Base-by-base conservation (phyloP, 176 grass and related monocot genomes). In the Saccharum officinarum region DNA sequence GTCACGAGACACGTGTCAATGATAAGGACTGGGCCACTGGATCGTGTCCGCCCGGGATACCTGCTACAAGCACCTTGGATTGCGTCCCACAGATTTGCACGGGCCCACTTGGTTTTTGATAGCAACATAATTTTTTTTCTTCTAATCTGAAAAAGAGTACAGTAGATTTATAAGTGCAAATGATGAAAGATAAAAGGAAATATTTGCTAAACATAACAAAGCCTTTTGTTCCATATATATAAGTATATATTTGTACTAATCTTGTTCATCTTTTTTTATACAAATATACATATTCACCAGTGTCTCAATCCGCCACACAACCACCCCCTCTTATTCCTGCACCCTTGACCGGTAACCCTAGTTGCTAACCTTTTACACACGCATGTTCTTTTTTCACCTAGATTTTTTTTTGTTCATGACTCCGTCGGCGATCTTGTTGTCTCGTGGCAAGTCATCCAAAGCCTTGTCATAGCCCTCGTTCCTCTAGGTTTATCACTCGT, bases 1-100 rank as follows among this genome's bases (percentile, higher is more conserved):
- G 94, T 96, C 94, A 93, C 74, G 71, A 73, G 68, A 86, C 94
- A 93, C 94, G 94, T 96, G 91, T 91, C 87, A 7, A 4, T 85
- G 86, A 87, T 84, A 87, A 86, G 89, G 89, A 93, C 86, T 47
- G 75, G 88, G 67, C 84, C 89, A 83, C 89, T 59, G 76, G 84
- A 80, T 85, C 80, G 49, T 73, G 70, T 67, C 66, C 20, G 74
- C 54, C 30, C 8, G 34, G 4, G 54, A 22, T 8, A 33, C 18
- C 50, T 50, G 26, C 76, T 71, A 88, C 73, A 20, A 0, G 23
- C 47, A 80, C 83, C 75, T 42, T 61, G 77, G 60, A n/a, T 40
- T 10, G 42, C 25, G 26, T 38, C 75, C 70, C 62, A 63, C 82
- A 11, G 66, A 33, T 83, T 79, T 14, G 12, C 7, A 15, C 12